Percentiles rank a stretch among this genome's conserved stretches.
Evolutionary conservation across 345 rosid genomes (phyloP).

Genomic region (Excoecaria agallocha): DNA sequence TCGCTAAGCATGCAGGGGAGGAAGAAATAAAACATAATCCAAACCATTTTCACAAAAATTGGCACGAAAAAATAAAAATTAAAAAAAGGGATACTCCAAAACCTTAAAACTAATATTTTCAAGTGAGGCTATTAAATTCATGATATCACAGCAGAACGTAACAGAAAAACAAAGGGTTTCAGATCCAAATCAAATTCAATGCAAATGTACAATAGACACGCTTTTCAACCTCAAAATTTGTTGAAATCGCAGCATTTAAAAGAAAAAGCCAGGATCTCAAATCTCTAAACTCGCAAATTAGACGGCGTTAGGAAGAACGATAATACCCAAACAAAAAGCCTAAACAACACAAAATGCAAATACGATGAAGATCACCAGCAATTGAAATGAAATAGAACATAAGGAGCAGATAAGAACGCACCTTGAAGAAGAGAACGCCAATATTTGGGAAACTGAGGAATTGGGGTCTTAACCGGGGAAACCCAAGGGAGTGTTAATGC

Average conservation of each 20-base stretch:
- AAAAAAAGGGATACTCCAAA: too few relatives aligned
- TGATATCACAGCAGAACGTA: not conserved
- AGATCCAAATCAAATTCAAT: not conserved
- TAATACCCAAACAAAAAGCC: too few relatives aligned
- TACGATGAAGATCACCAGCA: not conserved
- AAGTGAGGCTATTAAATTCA: too few relatives aligned
- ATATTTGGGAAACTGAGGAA: not conserved
- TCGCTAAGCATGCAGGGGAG: not conserved
- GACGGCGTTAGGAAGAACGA: too few relatives aligned
- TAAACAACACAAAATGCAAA: not conserved
- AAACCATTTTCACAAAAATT: conserved; percentile 12
- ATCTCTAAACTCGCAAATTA: not conserved
- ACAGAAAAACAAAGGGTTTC: not conserved
- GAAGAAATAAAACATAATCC: not conserved
- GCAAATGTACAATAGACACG: not conserved
- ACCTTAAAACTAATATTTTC: too few relatives aligned
- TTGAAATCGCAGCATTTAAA: not conserved
- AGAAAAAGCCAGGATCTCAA: not conserved
- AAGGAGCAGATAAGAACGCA: not conserved
- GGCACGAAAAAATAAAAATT: not conserved
- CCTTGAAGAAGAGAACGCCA: not conserved
- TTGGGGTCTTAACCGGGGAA: too few relatives aligned
- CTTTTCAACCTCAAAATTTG: not conserved
- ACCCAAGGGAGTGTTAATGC: too few relatives aligned
- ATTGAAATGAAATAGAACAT: not conserved